Base-by-base conservation (phyloP, 306 rosid genomes). In the Ormosia emarginata region DNA sequence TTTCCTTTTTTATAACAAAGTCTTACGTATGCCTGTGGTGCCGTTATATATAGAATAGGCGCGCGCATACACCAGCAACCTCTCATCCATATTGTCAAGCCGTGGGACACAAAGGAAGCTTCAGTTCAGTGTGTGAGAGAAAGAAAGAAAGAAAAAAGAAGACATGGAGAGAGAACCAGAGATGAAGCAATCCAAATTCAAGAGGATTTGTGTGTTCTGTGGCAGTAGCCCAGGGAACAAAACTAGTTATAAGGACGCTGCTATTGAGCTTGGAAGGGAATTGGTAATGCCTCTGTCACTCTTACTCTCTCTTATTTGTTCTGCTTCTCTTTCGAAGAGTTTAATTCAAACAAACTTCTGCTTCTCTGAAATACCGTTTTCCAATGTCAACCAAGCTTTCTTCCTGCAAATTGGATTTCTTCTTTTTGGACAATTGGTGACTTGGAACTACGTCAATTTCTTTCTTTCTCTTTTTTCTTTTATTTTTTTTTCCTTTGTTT, bases 181-280 rank as follows among this genome's bases (percentile, higher is more conserved):
- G 63, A 84, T 81, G 64, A 86, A 85, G 65, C 62, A 30, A 80
- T 90, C 99, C n/a, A 93, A 89, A 77, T 95, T 95, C 94, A 91
- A 91, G 81, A 91, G 90, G 89, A 84, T 95, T 82, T 93, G 99
- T 87, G 99, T 95, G 12, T 95, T 95, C 83, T 95, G 99, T 85
- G 99, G 98, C 5, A 95, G 99, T 66, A 93, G 99, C 74, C 92
- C 93, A 0, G 98, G 99, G 46, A 95, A 95, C 76, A 95, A 95
- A 82, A 88, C 79, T 73, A 90, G 82, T 67, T 95, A 95, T 69
- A 89, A 89, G 77, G 99, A 95, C 39, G 95, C 99, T 83, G 98
- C 99, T 82, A 90, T 93, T 84, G 95, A 93, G 82, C 99, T 95
- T 65, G 99, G 92, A 73, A 86, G 75, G 64, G 98, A 91, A 83